Base-by-base conservation (phyloP, 2,329 filamentous ascomycete species). In the Aspergillus udagawae region DNA sequence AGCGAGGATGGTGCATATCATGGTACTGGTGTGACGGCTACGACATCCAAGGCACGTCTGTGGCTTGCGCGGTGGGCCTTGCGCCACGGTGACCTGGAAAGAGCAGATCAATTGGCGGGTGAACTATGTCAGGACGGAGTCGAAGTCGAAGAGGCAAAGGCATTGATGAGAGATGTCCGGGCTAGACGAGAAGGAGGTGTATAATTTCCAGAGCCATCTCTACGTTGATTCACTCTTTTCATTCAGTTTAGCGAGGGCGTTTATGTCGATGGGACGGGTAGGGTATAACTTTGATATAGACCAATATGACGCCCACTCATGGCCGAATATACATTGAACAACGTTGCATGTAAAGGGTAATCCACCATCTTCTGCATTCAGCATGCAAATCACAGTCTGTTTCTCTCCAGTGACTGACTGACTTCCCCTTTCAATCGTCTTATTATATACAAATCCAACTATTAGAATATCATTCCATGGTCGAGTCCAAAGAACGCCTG, bases 101-200 rank as follows among this genome's bases (percentile, higher is more conserved):
- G 89, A 21, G 91, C 91, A 3, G 89, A 89, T 75, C 85, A 91
- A 60, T 78, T 97, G 45, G 92, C 92, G 0, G 91, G 88, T 60
- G 94, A 99, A 75, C 79, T 99, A 49, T 97, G 92, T 71, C 91
- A 97, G 74, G 94, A 99, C 74, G 94, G 94, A 0, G 87, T 95
- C 27, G 94, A 97, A 74, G 91, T 97, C 2, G 94, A 99, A 72
- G 94, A 99, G 74, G 94, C 94, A 28, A 97, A 97, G 77, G 91
- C 92, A 3, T 78, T 97, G 65, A 89, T 96, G 60, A 83, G 91
- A 60, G 93, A 97, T 73, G 87, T 96, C 12, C 83, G 92, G 64
- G 89, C 89, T 4, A 83, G 90, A 63, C 82, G 92, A 74, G 89
- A 91, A 29, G 72, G 62, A 3, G 63, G 58, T 48, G 61, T 53